phyloP scores from a whole-genome alignment of 2,329 filamentous ascomycete genomes.

The Beauveria bassiana region DNA sequence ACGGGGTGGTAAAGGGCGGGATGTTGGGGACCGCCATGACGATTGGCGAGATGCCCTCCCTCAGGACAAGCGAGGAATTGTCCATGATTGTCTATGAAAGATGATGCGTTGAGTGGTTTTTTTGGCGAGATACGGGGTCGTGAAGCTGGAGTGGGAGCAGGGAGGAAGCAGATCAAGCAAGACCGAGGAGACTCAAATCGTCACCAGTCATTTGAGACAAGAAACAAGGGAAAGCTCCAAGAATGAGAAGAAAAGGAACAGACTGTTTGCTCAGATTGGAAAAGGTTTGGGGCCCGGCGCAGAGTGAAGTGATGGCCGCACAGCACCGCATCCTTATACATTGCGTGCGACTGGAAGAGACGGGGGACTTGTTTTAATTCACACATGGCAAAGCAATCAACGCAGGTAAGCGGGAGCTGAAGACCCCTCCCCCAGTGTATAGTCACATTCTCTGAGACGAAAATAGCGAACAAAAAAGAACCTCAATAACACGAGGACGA shows the following conservation, averaged over 20 bases:
- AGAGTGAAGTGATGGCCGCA: not conserved
- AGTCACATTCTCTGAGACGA: not conserved
- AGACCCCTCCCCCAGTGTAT: not conserved
- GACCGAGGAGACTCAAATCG: not conserved
- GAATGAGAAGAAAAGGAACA: not conserved
- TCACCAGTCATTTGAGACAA: not conserved
- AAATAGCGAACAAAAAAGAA: constrained; percentile 6
- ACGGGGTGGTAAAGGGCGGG: constrained; percentile 21
- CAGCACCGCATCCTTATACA: not conserved
- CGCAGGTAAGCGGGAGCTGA: not conserved
- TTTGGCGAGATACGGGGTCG: not conserved
- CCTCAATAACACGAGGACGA: not conserved
- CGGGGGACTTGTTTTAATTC: too few relatives aligned
- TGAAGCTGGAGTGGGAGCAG: not conserved
- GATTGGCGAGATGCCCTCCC: constrained; percentile 11
- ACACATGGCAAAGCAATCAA: not conserved
- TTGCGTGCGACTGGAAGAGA: not conserved
- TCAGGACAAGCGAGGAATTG: not conserved
- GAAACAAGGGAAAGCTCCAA: not conserved
- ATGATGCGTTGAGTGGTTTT: too few relatives aligned
- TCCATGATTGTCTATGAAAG: not conserved
- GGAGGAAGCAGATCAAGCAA: not conserved
- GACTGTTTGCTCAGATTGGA: not conserved
- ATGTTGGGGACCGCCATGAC: constrained; percentile 17
- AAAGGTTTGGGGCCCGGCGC: not conserved